These are phyloP conservation scores for Penicillium bialowiezense DNA, from an alignment of 495 filamentous ascomycete genomes.

Conservation along the genomic window DNA sequence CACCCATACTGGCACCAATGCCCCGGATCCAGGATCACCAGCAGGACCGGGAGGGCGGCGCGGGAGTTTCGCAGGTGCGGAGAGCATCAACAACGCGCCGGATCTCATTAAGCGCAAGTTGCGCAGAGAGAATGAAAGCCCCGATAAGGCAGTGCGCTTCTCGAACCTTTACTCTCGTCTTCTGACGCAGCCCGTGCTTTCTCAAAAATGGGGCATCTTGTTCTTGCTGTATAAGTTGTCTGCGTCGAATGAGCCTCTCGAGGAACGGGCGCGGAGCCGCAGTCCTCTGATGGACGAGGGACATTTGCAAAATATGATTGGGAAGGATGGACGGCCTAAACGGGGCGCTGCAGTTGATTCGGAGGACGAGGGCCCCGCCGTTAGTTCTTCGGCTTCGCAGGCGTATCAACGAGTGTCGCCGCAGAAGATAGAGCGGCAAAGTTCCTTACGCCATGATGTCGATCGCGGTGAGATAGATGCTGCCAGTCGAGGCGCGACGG, in stretches of 20 bases:
- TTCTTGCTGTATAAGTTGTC: conserved; percentile 84
- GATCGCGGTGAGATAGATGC: conserved; percentile 18
- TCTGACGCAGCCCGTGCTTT: conserved; percentile 82
- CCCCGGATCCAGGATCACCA: conserved; percentile 30
- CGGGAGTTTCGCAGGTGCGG: conserved; percentile 34
- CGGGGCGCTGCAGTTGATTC: conserved; percentile 25
- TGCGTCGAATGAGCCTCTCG: conserved; percentile 45
- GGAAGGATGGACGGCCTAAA: conserved; percentile 22
- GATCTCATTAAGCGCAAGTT: conserved; percentile 89
- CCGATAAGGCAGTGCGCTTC: conserved; percentile 84
- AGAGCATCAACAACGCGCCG: conserved; percentile 80
- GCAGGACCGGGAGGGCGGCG: conserved; percentile 24
- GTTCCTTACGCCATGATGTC: conserved; percentile 24
- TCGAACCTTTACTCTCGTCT: conserved; percentile 85
- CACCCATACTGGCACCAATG: conserved; percentile 21
- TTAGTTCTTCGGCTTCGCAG: conserved; percentile 46
- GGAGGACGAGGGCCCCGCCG: conserved; percentile 42
- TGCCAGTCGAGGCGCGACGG: conserved; percentile 8
- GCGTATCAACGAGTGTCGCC: conserved; percentile 13
- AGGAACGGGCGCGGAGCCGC: conserved; percentile 31
- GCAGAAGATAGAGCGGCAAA: conserved; percentile 23
- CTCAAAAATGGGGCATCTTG: conserved; percentile 94
- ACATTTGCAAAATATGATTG: conserved; percentile 37
- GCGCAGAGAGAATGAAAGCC: conserved; percentile 66
- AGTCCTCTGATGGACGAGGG: conserved; percentile 40